Base-by-base conservation (phyloP, 2,329 filamentous ascomycete genomes). In the Colletotrichum godetiae region DNA sequence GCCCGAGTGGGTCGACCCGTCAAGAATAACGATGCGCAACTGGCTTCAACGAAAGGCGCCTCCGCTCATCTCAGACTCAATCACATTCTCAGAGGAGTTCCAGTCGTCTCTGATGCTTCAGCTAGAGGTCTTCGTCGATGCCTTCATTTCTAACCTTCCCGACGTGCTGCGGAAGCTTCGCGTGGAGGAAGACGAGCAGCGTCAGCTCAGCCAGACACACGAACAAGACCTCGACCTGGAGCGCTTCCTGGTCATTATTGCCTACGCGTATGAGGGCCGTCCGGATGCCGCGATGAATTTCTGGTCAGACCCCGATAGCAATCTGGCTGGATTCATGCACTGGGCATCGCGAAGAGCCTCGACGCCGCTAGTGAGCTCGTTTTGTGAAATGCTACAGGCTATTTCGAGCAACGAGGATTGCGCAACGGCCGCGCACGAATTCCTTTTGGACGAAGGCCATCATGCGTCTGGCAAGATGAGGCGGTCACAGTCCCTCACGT, bases 341-440 rank as follows among this genome's bases (percentile, higher is more conserved):
- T 99, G 97, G 97, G 94, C 95, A n/a, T 98, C 97, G 4, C 93
- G 95, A 77, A 90, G 97, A 78, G 95, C 97, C 74, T 98, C 97
- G 0, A 98, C 97, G 0, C 97, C 97, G n/a, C 89, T 98, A 29
- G 95, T 97, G 72, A 97, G 95, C 74, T 95, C 96, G 13, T 99
- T 98, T 78, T 99, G 97, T 82, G 96, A 98, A 80, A 96, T 99
- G 92, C 87, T 99, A 19, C 94, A 95, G 79, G 93, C 95, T 1
- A 92, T 99, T 60, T 94, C 97, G 0, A 92, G 92, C 64, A 95
- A 95, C 65, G 91, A 94, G 67, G 90, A 94, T 66, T 97, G 94
- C 77, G 96, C 97, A 33, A 92, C 93, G 67, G 89, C 93, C 19
- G 95, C 96, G 0, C 96, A 99, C 81, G 91, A 92, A 62, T 99